These are phyloP conservation scores for Trichophaea hybrida DNA, from an alignment of 2,329 filamentous ascomycete genomes.

Conservation along the genomic window DNA sequence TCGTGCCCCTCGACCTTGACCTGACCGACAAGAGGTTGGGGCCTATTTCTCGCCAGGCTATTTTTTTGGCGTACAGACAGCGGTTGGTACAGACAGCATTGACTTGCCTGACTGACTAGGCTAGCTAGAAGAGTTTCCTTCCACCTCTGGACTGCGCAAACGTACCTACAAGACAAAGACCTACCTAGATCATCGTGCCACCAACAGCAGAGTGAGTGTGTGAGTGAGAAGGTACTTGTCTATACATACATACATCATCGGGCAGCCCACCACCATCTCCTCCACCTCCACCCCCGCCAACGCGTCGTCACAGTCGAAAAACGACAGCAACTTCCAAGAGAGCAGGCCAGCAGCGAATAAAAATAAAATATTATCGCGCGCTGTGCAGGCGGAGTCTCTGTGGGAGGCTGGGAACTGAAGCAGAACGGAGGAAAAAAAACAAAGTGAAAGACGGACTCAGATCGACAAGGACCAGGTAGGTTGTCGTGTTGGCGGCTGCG, in stretches of 20 bases:
- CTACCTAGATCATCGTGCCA: not conserved
- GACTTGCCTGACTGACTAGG: not conserved
- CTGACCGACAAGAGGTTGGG: not conserved
- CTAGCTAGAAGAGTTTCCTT: not conserved
- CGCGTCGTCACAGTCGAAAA: not conserved
- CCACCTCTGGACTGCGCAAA: not conserved
- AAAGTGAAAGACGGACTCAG: not conserved
- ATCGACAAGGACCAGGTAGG: not conserved
- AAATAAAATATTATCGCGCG: not conserved
- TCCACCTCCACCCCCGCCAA: not conserved
- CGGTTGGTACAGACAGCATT: not conserved
- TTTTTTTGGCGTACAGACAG: not conserved
- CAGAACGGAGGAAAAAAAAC: not conserved
- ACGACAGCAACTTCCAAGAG: not conserved
- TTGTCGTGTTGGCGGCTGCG: slow-evolving; percentile 2
- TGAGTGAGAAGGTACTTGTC: not conserved
- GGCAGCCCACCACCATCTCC: not conserved
- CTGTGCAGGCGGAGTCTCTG: not conserved
- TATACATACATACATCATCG: not conserved
- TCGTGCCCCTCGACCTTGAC: not conserved
- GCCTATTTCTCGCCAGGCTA: not conserved
- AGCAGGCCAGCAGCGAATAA: not conserved
- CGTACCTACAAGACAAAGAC: not conserved
- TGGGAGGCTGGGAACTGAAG: not conserved
- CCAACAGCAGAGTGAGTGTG: not conserved